Evolutionary conservation across 2,329 filamentous ascomycete species (phyloP), one percentile per base, ranked within the genome.

Genomic region (Arthrobotrys pseudoclavata): DNA sequence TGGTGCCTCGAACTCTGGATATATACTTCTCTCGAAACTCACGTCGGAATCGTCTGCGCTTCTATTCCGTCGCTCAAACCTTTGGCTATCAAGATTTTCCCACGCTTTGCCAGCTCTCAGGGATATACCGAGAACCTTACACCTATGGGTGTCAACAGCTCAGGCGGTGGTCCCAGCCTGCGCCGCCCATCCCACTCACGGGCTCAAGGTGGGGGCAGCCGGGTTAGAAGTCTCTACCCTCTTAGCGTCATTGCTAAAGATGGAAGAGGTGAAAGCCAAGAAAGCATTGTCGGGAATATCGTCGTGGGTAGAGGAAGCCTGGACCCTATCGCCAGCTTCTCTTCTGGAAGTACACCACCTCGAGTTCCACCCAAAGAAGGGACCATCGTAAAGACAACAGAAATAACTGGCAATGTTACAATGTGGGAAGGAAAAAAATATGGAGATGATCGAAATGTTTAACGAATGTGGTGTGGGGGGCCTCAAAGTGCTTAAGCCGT

Each of bases 31-130:
- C 68, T 88, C 61, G 86, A 88, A 78, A 83, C 87, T 74, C 87
- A 86, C 69, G 82, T 85, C 4, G 86, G 84, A n/a, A 85, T 88
- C 42, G 81, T 85, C 31, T 88, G 86, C 79, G 85, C 86, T 20
- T 86, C 84, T 6, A 83, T 86, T 0, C 86, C 87, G 0, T 86
- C 86, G 0, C 82, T 88, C 4, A 87, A 87, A 69, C 86, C 86
- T 0, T 86, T 86, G 80, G 85, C 86, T 75, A 80, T 82, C n/a
- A 81, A 80, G 12, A 83, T 84, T 74, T 79, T 85, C 13, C 84
- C 84, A 20, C 72, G 67, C n/a, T 76, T 76, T 18, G 72, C 18
- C 7, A 70, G 66, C 40, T 60, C 66, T 31, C 72, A 66, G 1
- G 72, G 50, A 5, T 62, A 45, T 24, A 50, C 72, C 3, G 42